These are phyloP conservation scores for Opeltia flavorubescens DNA, from an alignment of 495 filamentous ascomycete species.

Conservation along the genomic window DNA sequence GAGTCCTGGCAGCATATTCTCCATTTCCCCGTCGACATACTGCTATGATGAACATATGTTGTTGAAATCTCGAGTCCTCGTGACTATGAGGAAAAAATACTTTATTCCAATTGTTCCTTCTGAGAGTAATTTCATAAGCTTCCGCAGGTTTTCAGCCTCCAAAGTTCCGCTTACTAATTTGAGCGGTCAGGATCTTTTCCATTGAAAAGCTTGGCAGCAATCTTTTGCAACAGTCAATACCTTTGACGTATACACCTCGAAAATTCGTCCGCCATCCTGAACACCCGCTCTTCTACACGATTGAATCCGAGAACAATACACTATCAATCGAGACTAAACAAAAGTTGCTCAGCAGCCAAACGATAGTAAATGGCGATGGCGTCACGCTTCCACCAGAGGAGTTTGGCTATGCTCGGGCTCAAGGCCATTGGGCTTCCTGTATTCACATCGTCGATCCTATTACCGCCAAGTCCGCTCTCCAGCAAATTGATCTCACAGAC, in stretches of 20 bases:
- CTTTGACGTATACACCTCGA: constrained; percentile 81
- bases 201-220: constrained; percentile 78
- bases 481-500: constrained; percentile 65
- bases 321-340: constrained; percentile 59
- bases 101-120: constrained; percentile 67
- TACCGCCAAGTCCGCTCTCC: constrained; percentile 53
- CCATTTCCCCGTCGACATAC: constrained; percentile 5
- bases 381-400: constrained; percentile 60
- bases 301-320: constrained; percentile 84
- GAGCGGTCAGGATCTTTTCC: constrained; percentile 60
- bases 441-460: constrained; percentile 82
- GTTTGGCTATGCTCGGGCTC: constrained; percentile 75
- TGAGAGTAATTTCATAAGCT: constrained; percentile 24
- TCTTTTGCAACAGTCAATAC: constrained; percentile 74
- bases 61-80: constrained; percentile 26
- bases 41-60: constrained; percentile 57
- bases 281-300: constrained; percentile 78
- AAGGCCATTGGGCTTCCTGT: constrained; percentile 87
- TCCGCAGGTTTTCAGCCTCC: constrained; percentile 13
- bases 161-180: constrained; percentile 9
- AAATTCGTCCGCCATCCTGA: constrained; percentile 80
- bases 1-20: constrained; percentile 37
- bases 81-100: constrained; percentile 38
- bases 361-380: constrained; percentile 54
- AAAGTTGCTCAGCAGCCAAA: constrained; percentile 50